Base-by-base conservation (phyloP, 768 basidiomycete species). In the Lentinula guzmanii region DNA sequence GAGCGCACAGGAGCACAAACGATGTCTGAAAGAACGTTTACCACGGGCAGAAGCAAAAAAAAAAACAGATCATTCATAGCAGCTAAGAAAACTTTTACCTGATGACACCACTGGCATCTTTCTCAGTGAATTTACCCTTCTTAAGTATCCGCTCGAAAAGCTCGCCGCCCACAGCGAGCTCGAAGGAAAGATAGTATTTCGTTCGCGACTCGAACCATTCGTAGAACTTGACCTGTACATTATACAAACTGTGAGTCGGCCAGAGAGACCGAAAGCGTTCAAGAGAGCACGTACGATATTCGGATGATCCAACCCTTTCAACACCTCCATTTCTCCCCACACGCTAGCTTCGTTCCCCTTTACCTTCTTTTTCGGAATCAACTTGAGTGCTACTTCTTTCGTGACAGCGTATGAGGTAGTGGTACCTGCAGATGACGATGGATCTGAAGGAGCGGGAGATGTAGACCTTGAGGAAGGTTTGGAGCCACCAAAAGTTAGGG, bases 171-270 rank as follows among this genome's bases (percentile, higher is more conserved):
- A 86, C 81, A 0, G 95, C 96, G 8, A 98, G 88, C 72, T 98
- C 93, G 68, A 97, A 97, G 0, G 90, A 83, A n/a, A 98, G 85
- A 70, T 95, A 98, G 72, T 93, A 98, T 75, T 97, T 98, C 15
- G 87, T 82, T 64, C 94, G 80, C 8, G 91, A 93, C 70, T 98
- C 97, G 71, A 98, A 98, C 86, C 90, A 93, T 71, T 97, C 95
- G 72, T 89, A 95, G 69, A 97, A 94, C 70, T 95, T 96, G 61
- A 97, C 93, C 93, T 94, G 9, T 33, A 31, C 4, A 45, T 15
- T 18, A 18, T n/a, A 51, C 6, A 13, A 42, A 24, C 5, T 28
- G 6, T 9, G 5, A 15, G 7, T 16, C 5, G n/a, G 13, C 28
- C 11, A 7, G 7, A 13, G 37, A 60, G 35, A 18, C 5, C 16